Evolutionary conservation across 805 yeast species (phyloP), one percentile per base, ranked within the genome.

Genomic region (Barnettozyma vustinii): DNA sequence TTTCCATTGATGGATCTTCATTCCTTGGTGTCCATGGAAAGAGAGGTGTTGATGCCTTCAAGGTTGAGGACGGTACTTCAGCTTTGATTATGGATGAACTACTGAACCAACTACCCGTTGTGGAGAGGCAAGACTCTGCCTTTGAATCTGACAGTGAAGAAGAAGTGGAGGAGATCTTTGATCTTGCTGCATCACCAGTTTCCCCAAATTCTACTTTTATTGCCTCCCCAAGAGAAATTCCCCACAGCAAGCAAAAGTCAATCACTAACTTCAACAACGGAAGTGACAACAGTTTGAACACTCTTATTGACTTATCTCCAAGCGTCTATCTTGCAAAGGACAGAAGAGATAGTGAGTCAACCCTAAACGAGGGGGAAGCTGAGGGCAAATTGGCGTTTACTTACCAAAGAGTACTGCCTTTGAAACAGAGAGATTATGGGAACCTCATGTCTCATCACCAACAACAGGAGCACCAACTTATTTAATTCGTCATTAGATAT

Each of bases 1-100:
- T 81, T 19, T 76, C 81, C 47, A 70, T 81, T 42, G 87, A 81
- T 59, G 74, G 75, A 0, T 66, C 75, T 4, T 70, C 80, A 6
- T 80, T 72, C 63, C 65, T 81, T 45, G 85, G 86, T 2, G 63
- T 80, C n/a, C 87, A 81, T 55, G 57, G 54, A 4, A 66, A 63
- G 54, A 56, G 58, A 49, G 62, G 62, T 6, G 27, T 49, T 19
- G 62, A 57, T 46, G 47, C 62, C 9, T 54, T 56, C 39, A 46
- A 37, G 15, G 57, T 51, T 5, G 56, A 52, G 19, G 61, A 57
- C 26, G 63, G 62, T 9, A 52, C 57, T 0, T 48, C 63, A 2
- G 46, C 37, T 2, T 20, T 50, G 44, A 48, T 59, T 5, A 53
- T 60, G 56, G 57, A 61, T 18, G 58, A 61, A 30, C 21, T 61